These are phyloP conservation scores for Gossypium arboreum DNA, from an alignment of 345 rosid genomes.

Conservation along the genomic window DNA sequence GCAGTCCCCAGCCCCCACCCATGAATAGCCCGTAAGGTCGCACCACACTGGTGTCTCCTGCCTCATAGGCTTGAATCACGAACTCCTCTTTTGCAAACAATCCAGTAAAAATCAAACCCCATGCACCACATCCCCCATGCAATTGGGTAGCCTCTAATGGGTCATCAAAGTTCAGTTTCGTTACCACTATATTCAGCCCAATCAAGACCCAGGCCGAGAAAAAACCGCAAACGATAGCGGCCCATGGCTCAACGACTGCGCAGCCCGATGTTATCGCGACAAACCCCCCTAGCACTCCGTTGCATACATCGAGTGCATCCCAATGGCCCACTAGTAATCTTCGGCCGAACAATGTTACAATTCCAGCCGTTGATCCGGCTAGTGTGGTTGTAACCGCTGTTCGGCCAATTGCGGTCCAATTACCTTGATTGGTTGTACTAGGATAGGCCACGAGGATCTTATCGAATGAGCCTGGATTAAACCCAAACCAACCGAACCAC, in stretches of 20 bases:
- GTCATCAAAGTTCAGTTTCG: slow-evolving; percentile 46
- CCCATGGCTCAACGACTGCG: slow-evolving; percentile 69
- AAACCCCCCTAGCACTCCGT: slow-evolving; percentile 55
- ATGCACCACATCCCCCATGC: slow-evolving; percentile 66
- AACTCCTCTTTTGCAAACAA: slow-evolving; percentile 54
- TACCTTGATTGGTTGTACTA: slow-evolving; percentile 42
- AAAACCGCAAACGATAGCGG: slow-evolving; percentile 58
- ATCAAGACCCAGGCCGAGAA: slow-evolving; percentile 50
- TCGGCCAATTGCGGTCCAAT: slow-evolving; percentile 51
- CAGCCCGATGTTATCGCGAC: slow-evolving; percentile 64
- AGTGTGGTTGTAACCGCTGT: slow-evolving; percentile 50
- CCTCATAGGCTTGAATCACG: slow-evolving; percentile 45
- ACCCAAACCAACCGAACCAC: slow-evolving; percentile 73
- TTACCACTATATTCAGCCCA: slow-evolving; percentile 40
- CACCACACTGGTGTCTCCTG: slow-evolving; percentile 32
- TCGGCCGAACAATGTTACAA: slow-evolving; percentile 46
- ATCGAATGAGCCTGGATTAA: slow-evolving; percentile 52
- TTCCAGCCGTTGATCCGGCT: slow-evolving; percentile 51
- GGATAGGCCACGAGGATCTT: slow-evolving; percentile 54
- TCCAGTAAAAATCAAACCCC: slow-evolving; percentile 55
- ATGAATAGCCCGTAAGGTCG: slow-evolving; percentile 49
- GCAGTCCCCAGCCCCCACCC: slow-evolving; percentile 61
- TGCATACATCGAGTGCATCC: slow-evolving; percentile 61
- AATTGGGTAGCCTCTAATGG: slow-evolving; percentile 57
- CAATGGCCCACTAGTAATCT: slow-evolving; percentile 50